These are phyloP conservation scores for Candida quercuum DNA, from an alignment of 805 yeast species.

Conservation along the genomic window DNA sequence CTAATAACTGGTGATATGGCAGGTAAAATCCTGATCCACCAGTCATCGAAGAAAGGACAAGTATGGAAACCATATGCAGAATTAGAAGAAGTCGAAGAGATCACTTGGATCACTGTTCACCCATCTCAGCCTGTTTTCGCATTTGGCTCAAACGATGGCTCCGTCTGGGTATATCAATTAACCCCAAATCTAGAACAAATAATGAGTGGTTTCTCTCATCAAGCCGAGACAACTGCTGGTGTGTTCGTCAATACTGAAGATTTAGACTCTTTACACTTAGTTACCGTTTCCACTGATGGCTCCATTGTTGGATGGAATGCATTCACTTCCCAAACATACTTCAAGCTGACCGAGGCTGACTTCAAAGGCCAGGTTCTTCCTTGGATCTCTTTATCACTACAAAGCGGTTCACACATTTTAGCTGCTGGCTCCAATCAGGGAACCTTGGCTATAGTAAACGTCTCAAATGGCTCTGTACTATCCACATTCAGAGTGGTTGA, in stretches of 20 bases:
- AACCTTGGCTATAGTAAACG: slow-evolving; percentile 69
- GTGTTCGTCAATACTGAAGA: slow-evolving; percentile 58
- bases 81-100: slow-evolving; percentile 85
- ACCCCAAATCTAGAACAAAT: slow-evolving; percentile 57
- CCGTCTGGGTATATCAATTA: slow-evolving; percentile 88
- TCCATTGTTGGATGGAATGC: slow-evolving; percentile 87
- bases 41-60: slow-evolving; percentile 71
- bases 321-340: slow-evolving; percentile 65
- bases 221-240: slow-evolving; percentile 76
- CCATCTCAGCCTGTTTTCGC: slow-evolving; percentile 81
- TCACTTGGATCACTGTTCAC: slow-evolving; percentile 78
- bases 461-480: slow-evolving; percentile 66
- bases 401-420: slow-evolving; percentile 44
- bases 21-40: slow-evolving; percentile 74
- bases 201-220: slow-evolving; percentile 78
- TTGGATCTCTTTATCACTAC: slow-evolving; percentile 71
- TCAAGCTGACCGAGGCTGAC: slow-evolving; percentile 58
- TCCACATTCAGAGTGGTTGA: slow-evolving; percentile 63
- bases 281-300: slow-evolving; percentile 83
- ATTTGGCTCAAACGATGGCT: slow-evolving; percentile 87
- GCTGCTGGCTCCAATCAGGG: slow-evolving; percentile 92
- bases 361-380: slow-evolving; percentile 77
- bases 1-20: slow-evolving; percentile 93
- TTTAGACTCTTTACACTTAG: slow-evolving; percentile 55
- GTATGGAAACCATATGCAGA: slow-evolving; percentile 69